Conservation (phyloP, 2,329 filamentous ascomycete genomes). For the Cercospora sojina region DNA sequence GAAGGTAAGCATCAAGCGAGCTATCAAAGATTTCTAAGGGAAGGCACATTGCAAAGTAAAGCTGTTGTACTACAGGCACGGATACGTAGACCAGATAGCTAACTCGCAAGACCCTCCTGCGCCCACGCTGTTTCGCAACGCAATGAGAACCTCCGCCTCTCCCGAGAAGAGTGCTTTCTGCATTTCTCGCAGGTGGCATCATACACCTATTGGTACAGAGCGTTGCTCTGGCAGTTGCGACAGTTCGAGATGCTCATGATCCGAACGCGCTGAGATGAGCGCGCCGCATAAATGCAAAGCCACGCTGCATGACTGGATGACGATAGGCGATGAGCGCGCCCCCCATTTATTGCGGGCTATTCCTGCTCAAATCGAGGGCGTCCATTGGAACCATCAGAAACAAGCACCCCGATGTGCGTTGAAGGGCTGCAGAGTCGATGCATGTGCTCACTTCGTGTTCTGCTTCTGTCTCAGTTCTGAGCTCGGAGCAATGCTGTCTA, state of each 20-base stretch:
- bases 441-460: neutral
- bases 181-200: neutral
- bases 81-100: slow-evolving; percentile 1
- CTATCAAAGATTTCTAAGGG: neutral
- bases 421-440: neutral
- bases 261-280: neutral
- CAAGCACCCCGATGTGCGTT: neutral
- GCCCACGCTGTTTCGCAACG: neutral
- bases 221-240: neutral
- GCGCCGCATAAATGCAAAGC: neutral
- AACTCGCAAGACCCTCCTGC: neutral
- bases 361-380: neutral
- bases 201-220: neutral
- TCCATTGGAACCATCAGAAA: neutral
- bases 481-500: neutral
- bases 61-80: neutral
- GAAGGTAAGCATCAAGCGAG: neutral
- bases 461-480: neutral
- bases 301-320: neutral
- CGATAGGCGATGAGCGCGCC: neutral
- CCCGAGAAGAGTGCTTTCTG: neutral
- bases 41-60: neutral
- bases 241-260: neutral
- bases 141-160: neutral
- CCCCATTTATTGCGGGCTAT: neutral